Percentiles rank a stretch among this genome's conserved stretches.
Evolutionary conservation across 495 filamentous ascomycete genomes (phyloP).

Genomic region (Xylaria palmicola): DNA sequence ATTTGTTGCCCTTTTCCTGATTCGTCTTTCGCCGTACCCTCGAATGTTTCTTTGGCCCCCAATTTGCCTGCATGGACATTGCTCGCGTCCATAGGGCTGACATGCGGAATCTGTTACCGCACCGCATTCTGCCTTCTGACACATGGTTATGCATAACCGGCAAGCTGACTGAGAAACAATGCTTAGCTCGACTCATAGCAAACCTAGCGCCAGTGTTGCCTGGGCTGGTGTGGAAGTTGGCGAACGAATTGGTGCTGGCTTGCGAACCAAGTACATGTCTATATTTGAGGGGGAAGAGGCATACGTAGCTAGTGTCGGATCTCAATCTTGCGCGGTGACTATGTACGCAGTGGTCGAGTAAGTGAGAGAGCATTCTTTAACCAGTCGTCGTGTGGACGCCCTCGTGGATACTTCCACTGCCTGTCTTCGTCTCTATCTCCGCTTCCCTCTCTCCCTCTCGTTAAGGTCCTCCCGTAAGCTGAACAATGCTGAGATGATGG

Average conservation of each 20-base stretch:
- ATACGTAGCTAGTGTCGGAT: neutral
- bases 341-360: conserved; percentile 11
- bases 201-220: neutral
- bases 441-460: no score
- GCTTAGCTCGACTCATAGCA: neutral
- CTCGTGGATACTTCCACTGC: neutral
- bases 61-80: conserved; percentile 5
- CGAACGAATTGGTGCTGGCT: neutral
- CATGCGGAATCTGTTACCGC: neutral
- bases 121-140: neutral
- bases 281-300: neutral
- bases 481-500: neutral
- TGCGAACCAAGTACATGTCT: neutral
- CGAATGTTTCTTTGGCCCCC: conserved; percentile 9
- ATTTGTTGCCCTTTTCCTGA: neutral
- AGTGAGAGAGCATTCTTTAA: conserved; percentile 10
- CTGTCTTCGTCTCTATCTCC: no score
- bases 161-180: conserved; percentile 11
- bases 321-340: conserved; percentile 9
- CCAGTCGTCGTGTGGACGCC: neutral
- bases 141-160: neutral
- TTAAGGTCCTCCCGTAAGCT: neutral
- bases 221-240: neutral
- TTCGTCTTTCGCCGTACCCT: neutral
- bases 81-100: conserved; percentile 15